Conservation (phyloP, 2,329 filamentous ascomycete genomes). For the Verticillium zaregamsianum region DNA sequence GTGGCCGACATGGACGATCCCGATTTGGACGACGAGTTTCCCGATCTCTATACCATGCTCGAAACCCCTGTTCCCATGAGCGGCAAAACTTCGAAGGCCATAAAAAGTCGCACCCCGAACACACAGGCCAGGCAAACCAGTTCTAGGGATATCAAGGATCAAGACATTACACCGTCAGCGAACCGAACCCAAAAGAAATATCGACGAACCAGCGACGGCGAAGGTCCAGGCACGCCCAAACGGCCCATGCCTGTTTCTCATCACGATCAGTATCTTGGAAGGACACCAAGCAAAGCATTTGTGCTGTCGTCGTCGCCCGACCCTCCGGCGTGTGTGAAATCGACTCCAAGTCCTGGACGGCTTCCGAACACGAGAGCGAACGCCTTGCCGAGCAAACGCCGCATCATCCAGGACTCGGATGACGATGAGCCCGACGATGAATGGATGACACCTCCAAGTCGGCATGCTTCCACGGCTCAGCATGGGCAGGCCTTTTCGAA, state of each 20-base stretch:
- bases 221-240: conserved; percentile 4
- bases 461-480: conserved; percentile 17
- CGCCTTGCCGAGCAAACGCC: conserved; percentile 10
- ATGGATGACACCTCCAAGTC: conserved; percentile 36
- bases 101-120: conserved; percentile 5
- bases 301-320: conserved; percentile 10
- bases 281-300: conserved; percentile 17
- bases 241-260: conserved; percentile 3
- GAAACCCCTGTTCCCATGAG: conserved; percentile 31
- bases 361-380: not conserved
- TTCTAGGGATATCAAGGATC: conserved; percentile 13
- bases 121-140: conserved; percentile 6
- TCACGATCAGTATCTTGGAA: conserved; percentile 3
- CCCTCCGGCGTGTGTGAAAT: conserved; percentile 1
- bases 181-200: conserved; percentile 16
- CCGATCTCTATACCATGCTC: conserved; percentile 47
- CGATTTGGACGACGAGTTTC: conserved; percentile 38
- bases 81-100: conserved; percentile 20
- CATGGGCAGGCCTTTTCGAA: not conserved
- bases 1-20: conserved; percentile 25
- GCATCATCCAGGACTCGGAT: conserved; percentile 52
- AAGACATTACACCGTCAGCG: conserved; percentile 16
- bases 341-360: conserved; percentile 3
- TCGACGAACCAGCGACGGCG: conserved; percentile 5
- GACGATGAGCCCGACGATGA: conserved; percentile 53